Base-by-base conservation (phyloP, 345 rosid genomes). In the Bruguiera gymnorhiza region DNA sequence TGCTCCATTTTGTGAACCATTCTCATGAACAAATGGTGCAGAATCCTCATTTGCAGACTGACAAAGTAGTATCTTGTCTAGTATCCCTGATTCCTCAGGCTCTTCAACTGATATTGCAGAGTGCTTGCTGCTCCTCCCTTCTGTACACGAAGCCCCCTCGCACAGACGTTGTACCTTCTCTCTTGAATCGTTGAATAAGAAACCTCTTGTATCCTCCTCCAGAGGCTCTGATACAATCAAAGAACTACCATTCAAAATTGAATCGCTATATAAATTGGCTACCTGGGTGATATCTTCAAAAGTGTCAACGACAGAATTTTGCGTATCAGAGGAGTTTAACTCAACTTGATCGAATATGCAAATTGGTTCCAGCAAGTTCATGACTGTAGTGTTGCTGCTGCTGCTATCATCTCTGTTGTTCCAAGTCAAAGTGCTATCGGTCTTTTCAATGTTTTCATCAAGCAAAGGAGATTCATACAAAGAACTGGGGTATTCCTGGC, bases 111-210 rank as follows among this genome's bases (percentile, higher is more conserved):
- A 82, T 64, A 80, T 32, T 7, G 85, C 83, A n/a, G 79, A 76
- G 34, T 86, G 93, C 75, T 88, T 88, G 75, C 66, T 78, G 67
- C 83, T 84, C 67, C 88, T 88, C 51, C 64, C 82, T 68, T 76
- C 87, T 46, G 56, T 52, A 56, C 20, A 32, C 5, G 3, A 78
- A 71, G 67, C 24, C 43, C 24, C 69, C 18, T 69, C 78, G 0
- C 80, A 73, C 53, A 70, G 76, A 37, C 64, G 82, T 65, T 82
- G 78, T 77, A 81, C 83, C 75, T 72, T 85, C n/a, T 87, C 86
- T 46, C 83, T 78, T 1, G 65, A 80, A 26, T 79, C 34, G 29
- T 63, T 62, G 0, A 16, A 62, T 11, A 52, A 60, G 65, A 11
- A 48, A 11, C 19, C 53, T 39, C 54, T 53, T 3, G 30, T 52